These are phyloP conservation scores for Triticum monococcum DNA, from an alignment of 176 grass and related monocot species.

Conservation along the genomic window DNA sequence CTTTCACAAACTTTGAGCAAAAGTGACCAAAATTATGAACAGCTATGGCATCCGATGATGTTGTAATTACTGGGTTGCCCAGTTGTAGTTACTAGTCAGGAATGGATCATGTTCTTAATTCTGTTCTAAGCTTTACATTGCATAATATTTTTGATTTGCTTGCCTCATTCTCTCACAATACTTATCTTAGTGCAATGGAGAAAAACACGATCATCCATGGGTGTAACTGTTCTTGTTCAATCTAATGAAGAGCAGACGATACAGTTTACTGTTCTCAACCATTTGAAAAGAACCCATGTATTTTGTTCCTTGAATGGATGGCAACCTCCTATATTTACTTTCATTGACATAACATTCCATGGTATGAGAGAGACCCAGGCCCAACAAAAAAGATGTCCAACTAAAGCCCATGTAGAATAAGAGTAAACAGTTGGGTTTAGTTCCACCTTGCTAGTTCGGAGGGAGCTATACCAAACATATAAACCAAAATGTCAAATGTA, in stretches of 20 bases:
- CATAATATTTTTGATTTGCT: background rate
- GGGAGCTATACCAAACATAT: background rate
- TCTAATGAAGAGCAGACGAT: background rate
- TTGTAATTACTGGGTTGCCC: background rate
- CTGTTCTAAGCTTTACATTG: background rate
- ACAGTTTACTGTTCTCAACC: slow-evolving; percentile 10
- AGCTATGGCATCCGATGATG: background rate
- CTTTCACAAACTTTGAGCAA: background rate
- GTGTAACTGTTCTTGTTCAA: slow-evolving; percentile 8
- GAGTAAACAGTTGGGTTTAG: background rate
- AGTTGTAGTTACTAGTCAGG: background rate
- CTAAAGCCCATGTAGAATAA: background rate
- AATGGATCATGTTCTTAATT: background rate
- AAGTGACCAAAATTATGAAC: background rate
- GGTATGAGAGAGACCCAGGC: background rate
- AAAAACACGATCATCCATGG: background rate
- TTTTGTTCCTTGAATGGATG: background rate
- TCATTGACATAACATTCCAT: background rate
- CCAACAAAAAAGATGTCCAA: background rate
- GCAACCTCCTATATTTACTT: background rate
- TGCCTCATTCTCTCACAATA: background rate
- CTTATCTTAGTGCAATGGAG: background rate
- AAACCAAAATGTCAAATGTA: background rate
- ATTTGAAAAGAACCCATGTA: background rate
- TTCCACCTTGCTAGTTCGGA: background rate